A percentile compares a stretch with the other conserved stretches of the same genome.
These are phyloP conservation scores for Teratosphaeria viscida DNA, from an alignment of 2,329 filamentous ascomycete genomes.

Conservation along the genomic window DNA sequence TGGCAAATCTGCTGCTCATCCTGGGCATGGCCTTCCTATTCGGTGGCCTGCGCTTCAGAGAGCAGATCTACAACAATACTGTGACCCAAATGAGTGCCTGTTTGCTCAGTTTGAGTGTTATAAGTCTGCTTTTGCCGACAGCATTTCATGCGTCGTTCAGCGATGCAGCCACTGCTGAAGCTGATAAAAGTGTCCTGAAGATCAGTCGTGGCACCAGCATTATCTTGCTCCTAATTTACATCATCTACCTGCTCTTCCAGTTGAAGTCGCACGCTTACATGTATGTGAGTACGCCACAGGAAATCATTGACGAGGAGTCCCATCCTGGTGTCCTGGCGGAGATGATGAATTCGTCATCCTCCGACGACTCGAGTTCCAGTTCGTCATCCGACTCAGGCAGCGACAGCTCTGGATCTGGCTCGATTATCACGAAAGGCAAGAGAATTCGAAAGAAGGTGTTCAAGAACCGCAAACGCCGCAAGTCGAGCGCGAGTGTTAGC, in stretches of 20 bases:
- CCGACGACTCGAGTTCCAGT: constrained; percentile 41
- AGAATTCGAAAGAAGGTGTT: constrained; percentile 62
- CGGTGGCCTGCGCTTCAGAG: constrained; percentile 74
- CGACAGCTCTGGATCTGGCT: constrained; percentile 42
- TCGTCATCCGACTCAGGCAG: constrained; percentile 50
- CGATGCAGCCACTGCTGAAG: constrained; percentile 18
- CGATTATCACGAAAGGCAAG: constrained; percentile 53
- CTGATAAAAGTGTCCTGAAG: constrained; percentile 41
- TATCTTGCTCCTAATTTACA: constrained; percentile 70
- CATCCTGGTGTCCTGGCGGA: constrained; percentile 75
- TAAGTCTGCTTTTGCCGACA: constrained; percentile 77
- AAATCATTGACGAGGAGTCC: constrained; percentile 84
- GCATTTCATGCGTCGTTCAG: constrained; percentile 83
- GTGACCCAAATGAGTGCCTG: constrained; percentile 96
- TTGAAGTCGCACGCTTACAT: constrained; percentile 86
- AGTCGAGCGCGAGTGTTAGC: constrained; percentile 63
- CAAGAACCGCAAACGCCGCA: constrained; percentile 58
- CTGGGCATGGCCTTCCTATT: constrained; percentile 85
- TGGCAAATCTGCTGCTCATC: constrained; percentile 80
- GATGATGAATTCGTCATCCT: constrained; percentile 63
- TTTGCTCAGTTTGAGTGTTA: constrained; percentile 79
- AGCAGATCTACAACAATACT: constrained; percentile 92
- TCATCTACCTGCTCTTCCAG: constrained; percentile 78
- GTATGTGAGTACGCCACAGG: constrained; percentile 85
- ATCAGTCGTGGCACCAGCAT: constrained; percentile 87